phyloP scores from a whole-genome alignment of 163 green algal genomes.

The Smithsoniella earleae region DNA sequence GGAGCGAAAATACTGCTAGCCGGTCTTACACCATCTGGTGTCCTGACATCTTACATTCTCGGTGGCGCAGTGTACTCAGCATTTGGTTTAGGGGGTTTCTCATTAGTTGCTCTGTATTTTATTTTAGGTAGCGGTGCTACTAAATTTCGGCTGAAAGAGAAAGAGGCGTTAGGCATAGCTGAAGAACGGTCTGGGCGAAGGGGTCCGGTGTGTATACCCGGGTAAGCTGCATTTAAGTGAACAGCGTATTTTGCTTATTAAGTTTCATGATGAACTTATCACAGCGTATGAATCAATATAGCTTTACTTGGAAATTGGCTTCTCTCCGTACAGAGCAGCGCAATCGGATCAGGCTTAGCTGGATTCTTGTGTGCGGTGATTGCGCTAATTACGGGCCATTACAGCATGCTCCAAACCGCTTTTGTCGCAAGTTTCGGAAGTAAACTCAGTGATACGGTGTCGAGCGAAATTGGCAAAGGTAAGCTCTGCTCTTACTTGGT shows the following conservation, averaged over 20 bases:
- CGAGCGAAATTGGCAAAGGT: slow-evolving; percentile 91
- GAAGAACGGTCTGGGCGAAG: slow-evolving; percentile 73
- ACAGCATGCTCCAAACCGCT: slow-evolving; percentile 37
- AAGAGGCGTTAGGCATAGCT: slow-evolving; percentile 88
- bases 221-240: not conserved
- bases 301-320: not conserved
- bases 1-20: slow-evolving; percentile 56
- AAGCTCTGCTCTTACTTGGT: too few species aligned
- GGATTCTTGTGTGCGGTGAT: slow-evolving; percentile 62
- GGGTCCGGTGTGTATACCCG: slow-evolving; percentile 38
- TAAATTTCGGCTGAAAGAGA: slow-evolving; percentile 88
- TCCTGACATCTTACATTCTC: slow-evolving; percentile 73
- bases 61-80: slow-evolving; percentile 63
- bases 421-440: slow-evolving; percentile 92
- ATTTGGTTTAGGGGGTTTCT: slow-evolving; percentile 73
- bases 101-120: slow-evolving; percentile 91
- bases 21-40: slow-evolving; percentile 62
- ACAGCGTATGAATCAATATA: too few species aligned
- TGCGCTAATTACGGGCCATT: slow-evolving; percentile 52
- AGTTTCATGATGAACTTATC: not conserved
- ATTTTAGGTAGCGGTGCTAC: slow-evolving; percentile 80
- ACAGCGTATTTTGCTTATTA: not conserved
- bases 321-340: slow-evolving; percentile 55
- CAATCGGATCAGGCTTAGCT: slow-evolving; percentile 85
- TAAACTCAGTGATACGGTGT: slow-evolving; percentile 93